Conservation (phyloP, 1,284 basidiomycete species). For the Macrocystidia cucumis region DNA sequence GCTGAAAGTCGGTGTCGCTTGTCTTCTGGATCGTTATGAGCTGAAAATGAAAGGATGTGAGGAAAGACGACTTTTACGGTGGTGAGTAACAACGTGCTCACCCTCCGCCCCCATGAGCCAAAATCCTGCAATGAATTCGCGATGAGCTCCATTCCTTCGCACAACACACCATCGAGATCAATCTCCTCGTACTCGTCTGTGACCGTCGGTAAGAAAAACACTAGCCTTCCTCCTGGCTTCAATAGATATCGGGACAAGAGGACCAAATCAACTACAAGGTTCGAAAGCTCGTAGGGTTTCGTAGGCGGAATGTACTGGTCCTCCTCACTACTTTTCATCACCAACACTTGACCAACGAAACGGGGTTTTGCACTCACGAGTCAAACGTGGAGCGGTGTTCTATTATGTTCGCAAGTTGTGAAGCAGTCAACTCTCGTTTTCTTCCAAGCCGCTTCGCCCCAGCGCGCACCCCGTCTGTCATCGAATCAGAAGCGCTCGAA, state of each 20-base stretch:
- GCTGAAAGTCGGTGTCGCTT: conserved; percentile 36
- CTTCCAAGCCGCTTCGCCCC: conserved; percentile 93
- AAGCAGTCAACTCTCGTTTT: conserved; percentile 42
- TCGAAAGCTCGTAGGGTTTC: conserved; percentile 89
- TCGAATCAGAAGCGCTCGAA: neutral
- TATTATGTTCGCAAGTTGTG: conserved; percentile 26
- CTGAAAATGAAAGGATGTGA: conserved; percentile 27
- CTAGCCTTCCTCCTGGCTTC: conserved; percentile 81
- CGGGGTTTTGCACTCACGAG: neutral
- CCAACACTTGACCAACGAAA: conserved; percentile 1
- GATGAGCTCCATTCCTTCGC: conserved; percentile 83
- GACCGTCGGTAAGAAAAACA: conserved; percentile 93
- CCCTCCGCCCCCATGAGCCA: conserved; percentile 90
- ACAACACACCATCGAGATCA: conserved; percentile 67
- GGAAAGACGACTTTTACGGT: conserved; percentile 1
- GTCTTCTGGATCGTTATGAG: conserved; percentile 85
- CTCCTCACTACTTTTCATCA: conserved; percentile 30
- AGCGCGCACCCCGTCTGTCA: conserved; percentile 87
- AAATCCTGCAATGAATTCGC: conserved; percentile 93
- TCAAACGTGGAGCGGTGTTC: conserved; percentile 26
- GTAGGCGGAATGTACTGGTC: conserved; percentile 81
- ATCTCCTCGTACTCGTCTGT: conserved; percentile 86
- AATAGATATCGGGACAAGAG: conserved; percentile 80
- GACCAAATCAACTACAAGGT: conserved; percentile 79
- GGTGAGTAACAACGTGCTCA: conserved; percentile 31